phyloP scores from a whole-genome alignment of 2,329 filamentous ascomycete species.

The Fusarium sp. region DNA sequence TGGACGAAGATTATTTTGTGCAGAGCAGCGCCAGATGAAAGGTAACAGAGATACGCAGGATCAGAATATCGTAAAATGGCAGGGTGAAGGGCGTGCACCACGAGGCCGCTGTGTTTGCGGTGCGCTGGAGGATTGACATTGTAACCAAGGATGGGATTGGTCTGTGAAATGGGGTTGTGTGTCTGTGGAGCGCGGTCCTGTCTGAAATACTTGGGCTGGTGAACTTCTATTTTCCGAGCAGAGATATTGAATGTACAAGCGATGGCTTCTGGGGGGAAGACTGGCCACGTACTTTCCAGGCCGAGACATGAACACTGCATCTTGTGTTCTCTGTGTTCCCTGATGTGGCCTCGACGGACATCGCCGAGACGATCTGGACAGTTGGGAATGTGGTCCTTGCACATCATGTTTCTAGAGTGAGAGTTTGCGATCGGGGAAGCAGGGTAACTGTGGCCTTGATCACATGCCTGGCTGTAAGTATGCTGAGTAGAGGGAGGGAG shows the following conservation, averaged over 20 bases:
- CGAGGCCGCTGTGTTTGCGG: neutral
- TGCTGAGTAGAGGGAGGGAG: neutral
- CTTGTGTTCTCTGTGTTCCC: neutral
- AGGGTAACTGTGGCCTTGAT: neutral
- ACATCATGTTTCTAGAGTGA: neutral
- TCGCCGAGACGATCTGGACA: neutral
- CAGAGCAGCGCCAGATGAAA: neutral
- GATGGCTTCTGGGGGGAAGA: neutral
- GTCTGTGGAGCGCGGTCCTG: neutral
- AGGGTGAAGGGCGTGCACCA: neutral
- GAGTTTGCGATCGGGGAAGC: neutral
- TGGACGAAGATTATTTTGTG: neutral
- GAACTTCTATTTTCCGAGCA: too few species aligned
- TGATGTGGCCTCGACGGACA: neutral
- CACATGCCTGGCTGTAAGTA: neutral
- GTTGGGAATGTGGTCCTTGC: neutral
- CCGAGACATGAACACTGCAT: neutral
- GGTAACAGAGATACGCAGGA: neutral
- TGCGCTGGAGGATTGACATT: neutral
- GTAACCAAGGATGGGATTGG: rapidly evolving
- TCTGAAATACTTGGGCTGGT: neutral
- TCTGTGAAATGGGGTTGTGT: neutral
- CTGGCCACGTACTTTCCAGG: neutral
- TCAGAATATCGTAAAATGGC: neutral
- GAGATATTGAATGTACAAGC: too few species aligned